Evolutionary conservation across 495 filamentous ascomycete genomes (phyloP).

Genomic region (Penicillium waksmanii): DNA sequence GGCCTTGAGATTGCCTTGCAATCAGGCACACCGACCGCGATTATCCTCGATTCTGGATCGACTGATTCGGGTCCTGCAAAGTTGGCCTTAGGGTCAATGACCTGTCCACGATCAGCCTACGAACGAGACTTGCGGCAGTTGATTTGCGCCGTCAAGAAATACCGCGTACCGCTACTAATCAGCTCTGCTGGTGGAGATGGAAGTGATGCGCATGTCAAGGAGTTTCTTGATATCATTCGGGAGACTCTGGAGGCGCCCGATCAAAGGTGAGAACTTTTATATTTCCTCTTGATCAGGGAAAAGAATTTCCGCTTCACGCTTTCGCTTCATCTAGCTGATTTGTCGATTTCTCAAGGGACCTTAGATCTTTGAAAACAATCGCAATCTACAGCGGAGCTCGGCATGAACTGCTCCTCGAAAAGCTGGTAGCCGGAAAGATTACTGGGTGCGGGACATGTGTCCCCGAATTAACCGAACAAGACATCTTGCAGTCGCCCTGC

Average conservation of each 20-base stretch:
- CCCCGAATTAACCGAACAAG: slow-evolving; percentile 38
- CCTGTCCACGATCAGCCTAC: slow-evolving; percentile 38
- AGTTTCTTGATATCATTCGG: slow-evolving; percentile 42
- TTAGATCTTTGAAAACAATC: slow-evolving; percentile 38
- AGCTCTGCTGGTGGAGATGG: slow-evolving; percentile 55
- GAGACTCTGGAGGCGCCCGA: slow-evolving; percentile 23
- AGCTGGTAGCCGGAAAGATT: slow-evolving; percentile 29
- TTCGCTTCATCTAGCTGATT: no score
- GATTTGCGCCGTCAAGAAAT: slow-evolving; percentile 30
- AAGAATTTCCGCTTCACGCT: no score
- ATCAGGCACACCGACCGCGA: slow-evolving; percentile 22
- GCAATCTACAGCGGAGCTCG: slow-evolving; percentile 43
- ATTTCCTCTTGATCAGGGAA: no score
- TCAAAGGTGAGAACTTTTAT: no score
- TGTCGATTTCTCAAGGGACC: slow-evolving; percentile 21
- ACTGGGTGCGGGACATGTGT: slow-evolving; percentile 36
- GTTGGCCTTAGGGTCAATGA: slow-evolving; percentile 44
- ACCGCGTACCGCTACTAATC: slow-evolving; percentile 45
- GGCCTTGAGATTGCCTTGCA: no score
- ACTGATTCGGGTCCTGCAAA: slow-evolving; percentile 53
- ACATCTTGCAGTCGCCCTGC: slow-evolving; percentile 35
- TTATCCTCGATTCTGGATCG: slow-evolving; percentile 54
- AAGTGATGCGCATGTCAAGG: slow-evolving; percentile 45
- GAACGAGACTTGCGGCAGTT: slow-evolving; percentile 44
- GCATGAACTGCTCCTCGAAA: slow-evolving; percentile 32